Evolutionary conservation across 2,329 filamentous ascomycete species (phyloP).

Genomic region (Aspergillus amoenus): DNA sequence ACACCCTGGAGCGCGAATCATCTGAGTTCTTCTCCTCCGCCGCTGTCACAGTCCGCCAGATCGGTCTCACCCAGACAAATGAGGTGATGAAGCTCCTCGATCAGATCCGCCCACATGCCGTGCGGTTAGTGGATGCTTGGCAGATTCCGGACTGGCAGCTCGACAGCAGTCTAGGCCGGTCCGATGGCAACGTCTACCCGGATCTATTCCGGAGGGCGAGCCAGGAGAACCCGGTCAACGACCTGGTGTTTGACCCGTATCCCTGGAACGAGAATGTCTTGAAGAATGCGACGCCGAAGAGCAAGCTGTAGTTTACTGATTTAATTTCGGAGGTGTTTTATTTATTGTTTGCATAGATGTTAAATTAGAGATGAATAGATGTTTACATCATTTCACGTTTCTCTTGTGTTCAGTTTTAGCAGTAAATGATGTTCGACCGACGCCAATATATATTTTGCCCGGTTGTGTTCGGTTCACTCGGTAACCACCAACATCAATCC

Average conservation of each 20-base stretch:
- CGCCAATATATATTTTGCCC: too few relatives aligned
- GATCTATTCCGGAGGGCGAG: slow-evolving; percentile 73
- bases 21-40: slow-evolving; percentile 70
- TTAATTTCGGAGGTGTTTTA: background rate
- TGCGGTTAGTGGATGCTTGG: slow-evolving; percentile 72
- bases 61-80: slow-evolving; percentile 66
- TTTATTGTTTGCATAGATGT: background rate
- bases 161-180: slow-evolving; percentile 67
- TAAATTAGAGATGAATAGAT: background rate
- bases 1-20: slow-evolving; percentile 68
- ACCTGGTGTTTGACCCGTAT: slow-evolving; percentile 70
- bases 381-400: too few relatives aligned
- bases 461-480: too few relatives aligned
- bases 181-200: slow-evolving; percentile 74
- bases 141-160: slow-evolving; percentile 77
- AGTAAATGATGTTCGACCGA: too few relatives aligned
- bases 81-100: slow-evolving; percentile 68
- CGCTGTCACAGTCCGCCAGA: slow-evolving; percentile 70
- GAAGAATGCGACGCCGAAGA: slow-evolving; percentile 50
- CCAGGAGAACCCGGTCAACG: slow-evolving; percentile 71
- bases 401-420: too few relatives aligned
- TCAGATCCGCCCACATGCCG: slow-evolving; percentile 71
- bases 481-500: too few relatives aligned
- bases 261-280: slow-evolving; percentile 62
- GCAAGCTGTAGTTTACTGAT: slow-evolving; percentile 36